Conservation (phyloP, 768 basidiomycete genomes). For the Ramaria sp. region DNA sequence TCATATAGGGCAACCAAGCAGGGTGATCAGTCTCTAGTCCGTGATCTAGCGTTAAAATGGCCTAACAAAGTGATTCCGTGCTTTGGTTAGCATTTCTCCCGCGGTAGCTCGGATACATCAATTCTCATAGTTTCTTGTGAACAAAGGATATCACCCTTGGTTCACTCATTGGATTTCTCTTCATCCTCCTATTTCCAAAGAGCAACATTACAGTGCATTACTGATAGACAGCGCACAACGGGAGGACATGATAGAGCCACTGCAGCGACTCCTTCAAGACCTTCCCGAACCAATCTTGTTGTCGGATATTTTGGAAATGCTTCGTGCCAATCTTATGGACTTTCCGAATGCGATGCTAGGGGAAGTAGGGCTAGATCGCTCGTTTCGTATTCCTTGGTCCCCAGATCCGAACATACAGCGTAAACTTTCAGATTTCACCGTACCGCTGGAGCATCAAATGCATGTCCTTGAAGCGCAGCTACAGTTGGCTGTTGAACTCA, state of each 20-base stretch:
- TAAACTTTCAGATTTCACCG: slow-evolving; percentile 62
- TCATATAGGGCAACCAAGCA: slow-evolving; percentile 31
- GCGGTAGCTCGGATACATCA: slow-evolving; percentile 4
- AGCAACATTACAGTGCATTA: slow-evolving; percentile 63
- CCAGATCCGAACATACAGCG: slow-evolving; percentile 37
- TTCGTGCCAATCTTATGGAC: slow-evolving; percentile 47
- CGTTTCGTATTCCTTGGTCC: slow-evolving; percentile 53
- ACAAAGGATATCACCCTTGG: slow-evolving; percentile 88
- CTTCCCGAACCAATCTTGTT: slow-evolving; percentile 70
- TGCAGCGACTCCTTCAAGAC: slow-evolving; percentile 44
- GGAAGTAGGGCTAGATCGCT: slow-evolving; percentile 85
- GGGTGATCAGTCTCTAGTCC: slow-evolving; percentile 64
- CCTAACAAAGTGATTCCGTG: slow-evolving; percentile 71
- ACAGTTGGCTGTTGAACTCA: slow-evolving; percentile 69
- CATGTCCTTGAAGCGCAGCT: slow-evolving; percentile 75
- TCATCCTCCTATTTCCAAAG: slow-evolving; percentile 34
- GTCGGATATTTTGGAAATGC: slow-evolving; percentile 40
- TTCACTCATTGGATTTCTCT: slow-evolving; percentile 70
- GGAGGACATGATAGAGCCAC: slow-evolving; percentile 24
- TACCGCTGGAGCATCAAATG: slow-evolving; percentile 74
- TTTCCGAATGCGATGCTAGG: slow-evolving; percentile 77
- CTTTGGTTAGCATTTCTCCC: slow-evolving; percentile 53
- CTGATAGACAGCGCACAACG: slow-evolving; percentile 36
- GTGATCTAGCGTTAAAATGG: slow-evolving; percentile 45
- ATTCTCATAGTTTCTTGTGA: slow-evolving; percentile 10